A percentile compares a stretch with the other conserved stretches of the same genome.
phyloP scores from a whole-genome alignment of 306 rosid genomes.

The Sesbania bispinosa region DNA sequence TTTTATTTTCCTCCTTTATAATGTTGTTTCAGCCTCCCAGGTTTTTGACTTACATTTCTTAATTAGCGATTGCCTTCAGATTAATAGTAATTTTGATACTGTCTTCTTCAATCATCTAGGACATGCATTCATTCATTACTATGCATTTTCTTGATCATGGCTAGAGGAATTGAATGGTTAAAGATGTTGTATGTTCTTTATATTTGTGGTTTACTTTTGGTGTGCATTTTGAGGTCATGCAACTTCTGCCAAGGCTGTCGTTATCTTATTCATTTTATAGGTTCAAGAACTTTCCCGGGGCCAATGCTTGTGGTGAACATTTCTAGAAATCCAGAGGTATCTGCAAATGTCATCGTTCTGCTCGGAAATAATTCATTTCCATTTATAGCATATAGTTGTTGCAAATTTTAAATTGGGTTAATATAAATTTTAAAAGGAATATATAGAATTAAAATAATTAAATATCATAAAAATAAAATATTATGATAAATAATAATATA shows the following conservation, averaged over 20 bases:
- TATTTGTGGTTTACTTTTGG: constrained; percentile 4
- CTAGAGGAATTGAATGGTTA: constrained; percentile 16
- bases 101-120: too few species aligned
- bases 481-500: neutral
- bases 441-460: neutral
- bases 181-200: neutral
- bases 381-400: neutral
- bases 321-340: constrained; percentile 82
- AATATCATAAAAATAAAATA: neutral
- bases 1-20: neutral
- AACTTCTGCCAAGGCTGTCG: constrained; percentile 12
- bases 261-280: constrained; percentile 44
- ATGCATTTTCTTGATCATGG: constrained; percentile 9
- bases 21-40: neutral
- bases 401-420: neutral
- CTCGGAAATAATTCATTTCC: constrained; percentile 8
- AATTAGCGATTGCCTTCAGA: neutral
- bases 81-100: constrained; percentile 1
- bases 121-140: neutral
- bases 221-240: neutral
- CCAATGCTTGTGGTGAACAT: constrained; percentile 68
- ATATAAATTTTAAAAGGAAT: neutral
- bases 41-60: constrained; percentile 16
- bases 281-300: constrained; percentile 77
- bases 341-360: constrained; percentile 7